Percentiles rank a stretch among this genome's conserved stretches.
These are phyloP conservation scores for Ophiocordyceps sinensis DNA, from an alignment of 2,329 filamentous ascomycete species.

Conservation along the genomic window DNA sequence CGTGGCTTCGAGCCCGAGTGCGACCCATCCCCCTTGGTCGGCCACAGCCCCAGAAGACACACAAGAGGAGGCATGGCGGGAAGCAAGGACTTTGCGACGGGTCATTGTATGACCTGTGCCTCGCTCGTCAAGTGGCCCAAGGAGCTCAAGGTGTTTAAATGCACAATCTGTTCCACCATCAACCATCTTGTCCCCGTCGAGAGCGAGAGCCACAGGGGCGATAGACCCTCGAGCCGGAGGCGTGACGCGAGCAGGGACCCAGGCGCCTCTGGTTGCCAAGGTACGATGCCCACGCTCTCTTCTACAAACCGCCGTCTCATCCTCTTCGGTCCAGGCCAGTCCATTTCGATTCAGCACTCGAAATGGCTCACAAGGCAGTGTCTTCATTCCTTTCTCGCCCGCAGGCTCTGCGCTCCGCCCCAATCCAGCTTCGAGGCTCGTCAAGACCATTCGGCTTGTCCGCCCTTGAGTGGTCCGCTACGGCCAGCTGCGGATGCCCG, in stretches of 20 bases:
- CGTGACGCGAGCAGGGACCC: slow-evolving; percentile 8
- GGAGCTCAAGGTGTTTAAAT: slow-evolving; percentile 60
- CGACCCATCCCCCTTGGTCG: slow-evolving; percentile 9
- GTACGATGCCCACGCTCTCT: slow-evolving; percentile 1
- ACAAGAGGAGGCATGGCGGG: slow-evolving; percentile 18
- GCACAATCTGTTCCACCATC: slow-evolving; percentile 70
- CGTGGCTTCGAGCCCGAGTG: slow-evolving; percentile 10
- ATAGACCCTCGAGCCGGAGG: slow-evolving; percentile 7
- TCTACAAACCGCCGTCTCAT: background rate
- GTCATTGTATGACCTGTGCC: slow-evolving; percentile 76
- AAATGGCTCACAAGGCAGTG: slow-evolving; percentile 18
- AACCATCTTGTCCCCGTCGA: slow-evolving; percentile 48
- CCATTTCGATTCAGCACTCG: slow-evolving; percentile 20
- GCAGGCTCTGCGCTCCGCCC: slow-evolving; percentile 8
- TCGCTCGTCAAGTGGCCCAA: slow-evolving; percentile 68
- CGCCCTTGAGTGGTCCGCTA: slow-evolving; percentile 3
- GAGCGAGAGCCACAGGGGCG: slow-evolving; percentile 8
- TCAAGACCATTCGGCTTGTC: background rate
- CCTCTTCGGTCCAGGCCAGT: slow-evolving; percentile 8
- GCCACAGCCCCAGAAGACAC: slow-evolving; percentile 8
- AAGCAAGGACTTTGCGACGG: slow-evolving; percentile 47
- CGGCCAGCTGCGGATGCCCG: slow-evolving; percentile 1
- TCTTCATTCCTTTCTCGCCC: slow-evolving; percentile 16
- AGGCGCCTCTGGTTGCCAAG: slow-evolving; percentile 1
- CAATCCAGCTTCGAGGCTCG: slow-evolving; percentile 4